These are phyloP conservation scores for Fonsecaea erecta DNA, from an alignment of 2,329 filamentous ascomycete genomes.

Conservation along the genomic window DNA sequence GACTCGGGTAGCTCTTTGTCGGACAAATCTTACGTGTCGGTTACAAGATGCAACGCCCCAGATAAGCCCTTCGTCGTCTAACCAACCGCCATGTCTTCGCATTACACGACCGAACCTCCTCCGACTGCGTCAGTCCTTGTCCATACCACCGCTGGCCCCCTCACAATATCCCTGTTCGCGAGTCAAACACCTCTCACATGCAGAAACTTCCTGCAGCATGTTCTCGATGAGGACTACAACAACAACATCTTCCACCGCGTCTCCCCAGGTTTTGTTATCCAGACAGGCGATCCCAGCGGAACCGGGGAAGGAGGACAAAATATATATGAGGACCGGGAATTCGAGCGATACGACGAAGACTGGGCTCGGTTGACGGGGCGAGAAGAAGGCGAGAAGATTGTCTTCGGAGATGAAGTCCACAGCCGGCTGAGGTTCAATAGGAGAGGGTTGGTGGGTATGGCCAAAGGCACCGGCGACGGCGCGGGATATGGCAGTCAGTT, in stretches of 20 bases:
- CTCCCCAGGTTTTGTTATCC: slow-evolving; percentile 87
- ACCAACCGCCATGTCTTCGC: slow-evolving; percentile 71
- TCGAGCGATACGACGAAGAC: slow-evolving; percentile 53
- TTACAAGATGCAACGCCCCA: neutral
- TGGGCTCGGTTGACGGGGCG: slow-evolving; percentile 59
- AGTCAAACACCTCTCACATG: slow-evolving; percentile 90
- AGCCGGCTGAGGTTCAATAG: slow-evolving; percentile 90
- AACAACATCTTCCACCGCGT: slow-evolving; percentile 93
- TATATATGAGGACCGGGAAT: slow-evolving; percentile 75
- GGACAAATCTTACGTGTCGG: neutral
- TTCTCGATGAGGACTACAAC: slow-evolving; percentile 93
- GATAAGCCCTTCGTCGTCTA: neutral
- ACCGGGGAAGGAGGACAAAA: slow-evolving; percentile 78
- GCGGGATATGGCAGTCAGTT: slow-evolving; percentile 95
- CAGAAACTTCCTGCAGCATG: slow-evolving; percentile 94
- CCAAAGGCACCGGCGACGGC: slow-evolving; percentile 62
- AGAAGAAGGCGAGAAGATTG: slow-evolving; percentile 59
- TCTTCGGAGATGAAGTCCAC: slow-evolving; percentile 89
- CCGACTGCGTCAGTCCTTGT: slow-evolving; percentile 90
- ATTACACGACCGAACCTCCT: slow-evolving; percentile 93
- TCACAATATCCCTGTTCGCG: slow-evolving; percentile 91
- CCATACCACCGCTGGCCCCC: slow-evolving; percentile 85
- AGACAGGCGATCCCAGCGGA: slow-evolving; percentile 92
- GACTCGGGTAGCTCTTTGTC: neutral
- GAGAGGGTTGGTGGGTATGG: slow-evolving; percentile 91